These are phyloP conservation scores for Erysimum cheiranthoides DNA, from an alignment of 345 rosid species.

Conservation along the genomic window DNA sequence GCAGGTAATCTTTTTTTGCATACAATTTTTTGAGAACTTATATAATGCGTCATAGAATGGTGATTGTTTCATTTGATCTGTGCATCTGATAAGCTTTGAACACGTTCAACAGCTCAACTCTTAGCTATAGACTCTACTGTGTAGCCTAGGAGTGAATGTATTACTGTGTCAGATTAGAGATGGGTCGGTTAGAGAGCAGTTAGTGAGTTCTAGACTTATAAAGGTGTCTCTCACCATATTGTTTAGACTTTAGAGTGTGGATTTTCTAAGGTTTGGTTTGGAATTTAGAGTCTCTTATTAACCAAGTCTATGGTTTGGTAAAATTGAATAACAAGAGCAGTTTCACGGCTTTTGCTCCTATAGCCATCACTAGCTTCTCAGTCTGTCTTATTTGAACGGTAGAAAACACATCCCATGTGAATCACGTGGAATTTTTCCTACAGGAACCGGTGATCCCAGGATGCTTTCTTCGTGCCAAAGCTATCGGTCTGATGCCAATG, in stretches of 20 bases:
- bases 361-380: background rate
- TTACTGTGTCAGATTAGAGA: conserved; percentile 7
- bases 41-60: background rate
- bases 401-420: conserved; percentile 2
- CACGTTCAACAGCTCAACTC: background rate
- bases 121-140: conserved; percentile 12
- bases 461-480: conserved; percentile 95
- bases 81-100: conserved; percentile 16
- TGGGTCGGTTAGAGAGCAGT: background rate
- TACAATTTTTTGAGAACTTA: background rate
- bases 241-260: background rate
- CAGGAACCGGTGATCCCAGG: conserved; percentile 99
- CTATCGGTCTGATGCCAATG: conserved; percentile 99
- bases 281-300: background rate
- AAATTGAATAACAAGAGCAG: background rate
- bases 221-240: background rate
- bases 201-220: background rate
- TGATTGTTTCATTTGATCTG: conserved; percentile 8
- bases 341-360: background rate
- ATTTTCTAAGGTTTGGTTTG: background rate
- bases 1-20: conserved; percentile 63
- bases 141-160: conserved; percentile 24
- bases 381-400: background rate
- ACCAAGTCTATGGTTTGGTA: background rate
- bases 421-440: background rate